These are phyloP conservation scores for Neoboletus subvelutipes DNA, from an alignment of 768 basidiomycete genomes.

Conservation along the genomic window DNA sequence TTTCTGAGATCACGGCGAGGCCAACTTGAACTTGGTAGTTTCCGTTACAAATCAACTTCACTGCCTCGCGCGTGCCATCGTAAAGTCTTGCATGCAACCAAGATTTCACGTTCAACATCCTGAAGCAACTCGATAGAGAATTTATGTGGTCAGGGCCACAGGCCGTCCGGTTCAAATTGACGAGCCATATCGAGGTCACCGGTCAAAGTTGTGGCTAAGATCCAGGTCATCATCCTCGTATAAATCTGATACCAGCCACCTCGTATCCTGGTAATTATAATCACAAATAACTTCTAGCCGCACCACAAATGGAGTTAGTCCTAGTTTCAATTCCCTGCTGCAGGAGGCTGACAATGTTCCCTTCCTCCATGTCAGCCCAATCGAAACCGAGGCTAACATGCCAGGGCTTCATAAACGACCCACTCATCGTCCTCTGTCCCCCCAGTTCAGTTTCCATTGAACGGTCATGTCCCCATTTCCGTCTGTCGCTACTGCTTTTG, in stretches of 20 bases:
- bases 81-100: background rate
- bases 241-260: no score
- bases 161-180: no score
- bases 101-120: background rate
- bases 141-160: background rate
- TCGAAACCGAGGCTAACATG: slow-evolving; percentile 7
- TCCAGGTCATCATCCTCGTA: background rate
- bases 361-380: background rate
- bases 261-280: background rate
- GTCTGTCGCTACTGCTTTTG: slow-evolving; percentile 8
- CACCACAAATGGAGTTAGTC: background rate
- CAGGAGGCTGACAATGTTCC: slow-evolving; percentile 12
- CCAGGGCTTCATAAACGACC: slow-evolving; percentile 4
- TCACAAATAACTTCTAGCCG: no score
- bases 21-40: no score
- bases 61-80: background rate
- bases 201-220: no score
- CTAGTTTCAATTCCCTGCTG: background rate
- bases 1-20: background rate
- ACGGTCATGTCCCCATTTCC: slow-evolving; percentile 20
- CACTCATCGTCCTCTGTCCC: no score
- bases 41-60: background rate
- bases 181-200: no score
- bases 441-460: slow-evolving; percentile 1
- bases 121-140: no score